These are phyloP conservation scores for Brasilioporus rufonigricans DNA, from an alignment of 768 basidiomycete genomes.

Conservation along the genomic window DNA sequence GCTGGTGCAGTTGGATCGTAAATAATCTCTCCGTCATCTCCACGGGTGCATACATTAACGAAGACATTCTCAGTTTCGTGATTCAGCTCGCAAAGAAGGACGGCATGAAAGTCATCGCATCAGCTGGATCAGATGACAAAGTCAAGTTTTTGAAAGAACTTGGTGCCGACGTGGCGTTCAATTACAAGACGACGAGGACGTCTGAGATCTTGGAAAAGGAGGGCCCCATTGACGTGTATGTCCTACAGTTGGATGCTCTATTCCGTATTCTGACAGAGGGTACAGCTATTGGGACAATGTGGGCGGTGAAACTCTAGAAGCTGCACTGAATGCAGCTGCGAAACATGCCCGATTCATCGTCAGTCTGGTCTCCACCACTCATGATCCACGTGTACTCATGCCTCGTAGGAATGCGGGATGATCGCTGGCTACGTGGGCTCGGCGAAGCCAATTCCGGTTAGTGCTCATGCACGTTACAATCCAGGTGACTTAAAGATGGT, in stretches of 20 bases:
- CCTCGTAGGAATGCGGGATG: constrained; percentile 33
- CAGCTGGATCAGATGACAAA: constrained; percentile 73
- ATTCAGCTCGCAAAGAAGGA: constrained; percentile 51
- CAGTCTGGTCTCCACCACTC: neutral
- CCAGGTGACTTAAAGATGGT: neutral
- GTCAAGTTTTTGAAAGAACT: constrained; percentile 56
- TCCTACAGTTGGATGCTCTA: neutral
- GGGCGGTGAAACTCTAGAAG: constrained; percentile 58
- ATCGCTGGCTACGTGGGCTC: neutral
- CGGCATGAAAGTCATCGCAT: constrained; percentile 66
- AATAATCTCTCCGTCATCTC: constrained; percentile 18
- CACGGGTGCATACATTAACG: neutral
- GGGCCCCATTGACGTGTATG: constrained; percentile 53
- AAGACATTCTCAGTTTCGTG: constrained; percentile 34
- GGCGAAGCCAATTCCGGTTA: neutral
- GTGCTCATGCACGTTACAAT: neutral
- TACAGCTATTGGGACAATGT: constrained; percentile 45
- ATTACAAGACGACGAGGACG: constrained; percentile 64
- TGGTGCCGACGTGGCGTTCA: constrained; percentile 71
- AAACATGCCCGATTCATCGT: constrained; percentile 48
- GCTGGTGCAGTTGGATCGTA: constrained; percentile 59
- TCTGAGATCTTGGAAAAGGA: constrained; percentile 51
- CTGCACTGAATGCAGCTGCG: constrained; percentile 47
- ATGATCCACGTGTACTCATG: neutral
- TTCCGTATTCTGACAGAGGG: neutral